These are phyloP conservation scores for Acacia concinna DNA, from an alignment of 331 rosid genomes.

Conservation along the genomic window DNA sequence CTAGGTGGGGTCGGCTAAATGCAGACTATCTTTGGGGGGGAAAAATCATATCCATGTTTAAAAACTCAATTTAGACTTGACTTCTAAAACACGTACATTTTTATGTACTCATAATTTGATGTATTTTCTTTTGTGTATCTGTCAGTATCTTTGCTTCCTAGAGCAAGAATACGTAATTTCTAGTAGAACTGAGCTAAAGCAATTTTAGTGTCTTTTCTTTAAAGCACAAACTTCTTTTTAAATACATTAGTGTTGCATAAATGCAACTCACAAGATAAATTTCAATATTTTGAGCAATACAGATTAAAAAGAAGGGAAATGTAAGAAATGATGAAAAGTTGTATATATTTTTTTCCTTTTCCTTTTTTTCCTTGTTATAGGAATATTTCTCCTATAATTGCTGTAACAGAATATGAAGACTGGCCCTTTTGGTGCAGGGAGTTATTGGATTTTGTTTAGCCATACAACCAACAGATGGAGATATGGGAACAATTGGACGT, in stretches of 20 bases:
- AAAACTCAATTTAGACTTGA: not conserved
- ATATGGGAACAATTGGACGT: constrained; percentile 87
- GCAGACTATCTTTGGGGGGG: not conserved
- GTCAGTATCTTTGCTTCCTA: not conserved
- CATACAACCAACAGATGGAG: constrained; percentile 71
- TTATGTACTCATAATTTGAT: not conserved
- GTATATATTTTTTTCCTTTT: not conserved
- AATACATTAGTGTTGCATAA: not conserved
- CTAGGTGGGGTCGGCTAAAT: too few relatives aligned
- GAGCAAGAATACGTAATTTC: not conserved
- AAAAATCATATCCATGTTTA: not conserved
- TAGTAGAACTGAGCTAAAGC: constrained; percentile 13
- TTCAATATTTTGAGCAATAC: constrained; percentile 4
- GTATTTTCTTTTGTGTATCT: not conserved
- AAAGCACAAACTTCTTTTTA: not conserved
- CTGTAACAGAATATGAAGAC: constrained; percentile 23
- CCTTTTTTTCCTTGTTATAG: not conserved
- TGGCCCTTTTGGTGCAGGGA: constrained; percentile 54
- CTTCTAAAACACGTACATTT: not conserved
- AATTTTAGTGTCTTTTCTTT: constrained; percentile 17
- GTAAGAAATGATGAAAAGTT: not conserved
- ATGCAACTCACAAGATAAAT: not conserved
- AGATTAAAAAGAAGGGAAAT: not conserved
- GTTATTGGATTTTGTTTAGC: constrained; percentile 75
- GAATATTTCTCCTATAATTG: not conserved